phyloP scores from a whole-genome alignment of 805 yeast genomes.

The Candida parachauliodes region DNA sequence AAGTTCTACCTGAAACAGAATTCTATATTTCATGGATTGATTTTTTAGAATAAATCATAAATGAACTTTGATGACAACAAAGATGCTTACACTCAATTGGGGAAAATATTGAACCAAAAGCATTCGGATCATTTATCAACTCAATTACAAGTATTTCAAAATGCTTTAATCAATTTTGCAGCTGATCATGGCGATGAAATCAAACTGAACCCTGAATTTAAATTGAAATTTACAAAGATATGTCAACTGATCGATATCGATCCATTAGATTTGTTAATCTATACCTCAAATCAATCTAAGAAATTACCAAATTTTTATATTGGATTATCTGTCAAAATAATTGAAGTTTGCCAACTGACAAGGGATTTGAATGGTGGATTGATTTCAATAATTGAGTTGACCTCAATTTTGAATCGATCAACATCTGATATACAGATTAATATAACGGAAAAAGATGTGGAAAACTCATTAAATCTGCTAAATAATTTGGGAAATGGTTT shows the following conservation, averaged over 20 bases:
- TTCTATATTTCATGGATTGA: no score
- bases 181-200: constrained; percentile 68
- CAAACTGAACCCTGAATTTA: constrained; percentile 56
- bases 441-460: constrained; percentile 49
- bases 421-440: constrained; percentile 24
- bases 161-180: constrained; percentile 73
- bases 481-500: constrained; percentile 67
- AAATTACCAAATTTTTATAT: constrained; percentile 53
- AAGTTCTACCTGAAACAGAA: no score
- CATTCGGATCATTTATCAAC: constrained; percentile 62
- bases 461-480: constrained; percentile 49
- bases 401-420: constrained; percentile 22
- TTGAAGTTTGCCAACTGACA: constrained; percentile 72
- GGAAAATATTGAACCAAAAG: constrained; percentile 45
- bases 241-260: constrained; percentile 83
- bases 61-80: constrained; percentile 13
- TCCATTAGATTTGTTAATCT: constrained; percentile 48
- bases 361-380: constrained; percentile 80
- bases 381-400: constrained; percentile 50
- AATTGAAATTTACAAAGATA: constrained; percentile 70
- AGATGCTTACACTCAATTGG: constrained; percentile 45
- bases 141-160: constrained; percentile 74
- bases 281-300: constrained; percentile 18
- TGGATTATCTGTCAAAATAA: constrained; percentile 68
- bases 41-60: no score